Percentiles rank a stretch among this genome's conserved stretches.
phyloP scores from a whole-genome alignment of 768 basidiomycete species.

The Rhodotorula toruloides region DNA sequence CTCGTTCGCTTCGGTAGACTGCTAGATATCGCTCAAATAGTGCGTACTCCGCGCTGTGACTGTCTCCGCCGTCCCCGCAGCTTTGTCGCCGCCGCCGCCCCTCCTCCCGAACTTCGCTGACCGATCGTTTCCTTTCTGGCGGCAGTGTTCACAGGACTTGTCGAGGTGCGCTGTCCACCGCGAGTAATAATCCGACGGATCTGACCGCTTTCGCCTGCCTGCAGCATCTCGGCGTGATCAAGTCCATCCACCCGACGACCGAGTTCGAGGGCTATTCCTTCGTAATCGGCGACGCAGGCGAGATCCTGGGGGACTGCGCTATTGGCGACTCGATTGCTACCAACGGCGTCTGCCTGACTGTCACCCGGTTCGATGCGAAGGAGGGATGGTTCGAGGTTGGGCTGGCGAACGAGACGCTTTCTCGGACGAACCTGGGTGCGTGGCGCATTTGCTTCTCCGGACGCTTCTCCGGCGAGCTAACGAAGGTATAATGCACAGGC shows the following conservation, averaged over 20 bases:
- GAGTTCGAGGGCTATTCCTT: conserved; percentile 70
- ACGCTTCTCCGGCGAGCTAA: not conserved
- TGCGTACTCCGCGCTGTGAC: too few species aligned
- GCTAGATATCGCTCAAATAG: not conserved
- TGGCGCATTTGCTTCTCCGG: not conserved
- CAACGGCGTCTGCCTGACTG: conserved; percentile 80
- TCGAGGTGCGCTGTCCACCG: conserved; percentile 37
- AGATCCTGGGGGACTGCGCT: conserved; percentile 79
- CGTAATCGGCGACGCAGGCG: conserved; percentile 63
- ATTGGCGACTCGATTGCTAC: conserved; percentile 92
- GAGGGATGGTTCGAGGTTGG: conserved; percentile 77
- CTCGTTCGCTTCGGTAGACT: too few species aligned
- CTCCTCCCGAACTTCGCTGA: conserved; percentile 5
- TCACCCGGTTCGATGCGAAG: conserved; percentile 65
- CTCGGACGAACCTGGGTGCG: conserved; percentile 81
- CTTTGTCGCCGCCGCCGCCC: not conserved
- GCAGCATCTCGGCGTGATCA: conserved; percentile 73
- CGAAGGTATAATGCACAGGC: conserved; percentile 52
- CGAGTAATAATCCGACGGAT: too few species aligned
- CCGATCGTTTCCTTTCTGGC: conserved; percentile 2
- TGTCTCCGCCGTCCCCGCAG: not conserved
- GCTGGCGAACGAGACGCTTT: conserved; percentile 90
- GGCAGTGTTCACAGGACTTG: conserved; percentile 43
- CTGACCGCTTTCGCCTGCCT: not conserved
- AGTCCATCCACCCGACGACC: conserved; percentile 58